Conservation (phyloP, 2,329 filamentous ascomycete genomes). For the Cladophialophora chaetospira region DNA sequence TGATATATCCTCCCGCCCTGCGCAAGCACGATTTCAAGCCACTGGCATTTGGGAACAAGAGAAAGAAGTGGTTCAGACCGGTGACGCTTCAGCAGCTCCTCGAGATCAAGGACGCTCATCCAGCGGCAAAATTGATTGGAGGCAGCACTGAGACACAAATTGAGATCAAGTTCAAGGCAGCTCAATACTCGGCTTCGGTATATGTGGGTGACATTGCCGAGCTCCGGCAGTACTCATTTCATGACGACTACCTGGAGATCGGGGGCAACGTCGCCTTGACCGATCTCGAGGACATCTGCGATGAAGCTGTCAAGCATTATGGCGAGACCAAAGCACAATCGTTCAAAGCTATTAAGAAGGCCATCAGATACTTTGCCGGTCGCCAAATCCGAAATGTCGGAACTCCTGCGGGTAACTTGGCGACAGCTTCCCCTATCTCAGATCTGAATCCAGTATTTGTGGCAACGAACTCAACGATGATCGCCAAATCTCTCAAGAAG, state of each 20-base stretch:
- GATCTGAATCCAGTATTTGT: conserved; percentile 94
- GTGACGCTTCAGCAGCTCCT: conserved; percentile 83
- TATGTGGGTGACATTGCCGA: conserved; percentile 93
- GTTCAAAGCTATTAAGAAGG: conserved; percentile 88
- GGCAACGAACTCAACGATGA: conserved; percentile 76
- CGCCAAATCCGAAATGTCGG: conserved; percentile 97
- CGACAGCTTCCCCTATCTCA: conserved; percentile 92
- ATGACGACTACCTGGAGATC: conserved; percentile 81
- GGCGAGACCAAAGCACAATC: conserved; percentile 71
- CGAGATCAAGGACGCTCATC: conserved; percentile 84
- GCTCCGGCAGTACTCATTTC: conserved; percentile 76
- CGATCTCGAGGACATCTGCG: conserved; percentile 82
- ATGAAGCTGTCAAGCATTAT: conserved; percentile 77
- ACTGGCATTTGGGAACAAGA: conserved; percentile 88
- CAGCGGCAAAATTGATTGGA: conserved; percentile 88
- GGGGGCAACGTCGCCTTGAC: conserved; percentile 92
- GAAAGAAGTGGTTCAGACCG: conserved; percentile 90
- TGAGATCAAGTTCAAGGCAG: conserved; percentile 95
- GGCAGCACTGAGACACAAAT: conserved; percentile 98
- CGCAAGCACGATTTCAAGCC: conserved; percentile 81
- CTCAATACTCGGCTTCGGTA: conserved; percentile 86
- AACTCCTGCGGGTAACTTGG: conserved; percentile 90
- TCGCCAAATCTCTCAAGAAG: conserved; percentile 74
- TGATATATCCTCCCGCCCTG: conserved; percentile 88
- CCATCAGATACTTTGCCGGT: conserved; percentile 91